These are phyloP conservation scores for Aegilops tauschii DNA, from an alignment of 176 grass and related monocot genomes.

Conservation along the genomic window DNA sequence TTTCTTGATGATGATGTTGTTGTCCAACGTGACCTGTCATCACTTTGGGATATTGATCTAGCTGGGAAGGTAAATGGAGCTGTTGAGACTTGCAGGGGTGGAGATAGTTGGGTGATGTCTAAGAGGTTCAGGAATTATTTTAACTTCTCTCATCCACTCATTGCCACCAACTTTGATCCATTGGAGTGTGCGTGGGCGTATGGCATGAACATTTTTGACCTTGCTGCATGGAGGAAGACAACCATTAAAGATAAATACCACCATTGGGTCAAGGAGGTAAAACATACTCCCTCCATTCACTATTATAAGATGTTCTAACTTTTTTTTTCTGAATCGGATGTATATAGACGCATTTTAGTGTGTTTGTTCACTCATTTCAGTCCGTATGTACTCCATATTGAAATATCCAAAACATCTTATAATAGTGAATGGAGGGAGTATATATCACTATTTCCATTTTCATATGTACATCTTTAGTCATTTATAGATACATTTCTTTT, in stretches of 20 bases:
- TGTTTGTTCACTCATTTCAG: no score
- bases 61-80: constrained; percentile 92
- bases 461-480: background rate
- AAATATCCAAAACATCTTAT: no score
- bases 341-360: no score
- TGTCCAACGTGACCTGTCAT: constrained; percentile 71
- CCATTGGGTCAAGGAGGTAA: constrained; percentile 96
- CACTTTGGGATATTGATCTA: constrained; percentile 89
- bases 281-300: background rate
- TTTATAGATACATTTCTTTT: background rate
- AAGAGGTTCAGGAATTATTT: constrained; percentile 97
- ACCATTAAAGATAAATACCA: constrained; percentile 86
- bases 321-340: no score
- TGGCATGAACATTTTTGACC: constrained; percentile 96
- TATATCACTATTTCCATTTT: background rate
- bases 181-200: constrained; percentile 96
- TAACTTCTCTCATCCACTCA: constrained; percentile 90
- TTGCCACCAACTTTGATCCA: constrained; percentile 76
- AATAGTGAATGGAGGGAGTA: background rate
- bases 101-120: constrained; percentile 92
- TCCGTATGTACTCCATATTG: no score
- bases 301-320: no score
- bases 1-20: constrained; percentile 97
- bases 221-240: constrained; percentile 88
- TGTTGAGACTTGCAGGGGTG: constrained; percentile 88